Evolutionary conservation across 208 protist genomes (phyloP), one percentile per base, ranked within the genome.

Genomic region (Zelonia costaricensis): DNA sequence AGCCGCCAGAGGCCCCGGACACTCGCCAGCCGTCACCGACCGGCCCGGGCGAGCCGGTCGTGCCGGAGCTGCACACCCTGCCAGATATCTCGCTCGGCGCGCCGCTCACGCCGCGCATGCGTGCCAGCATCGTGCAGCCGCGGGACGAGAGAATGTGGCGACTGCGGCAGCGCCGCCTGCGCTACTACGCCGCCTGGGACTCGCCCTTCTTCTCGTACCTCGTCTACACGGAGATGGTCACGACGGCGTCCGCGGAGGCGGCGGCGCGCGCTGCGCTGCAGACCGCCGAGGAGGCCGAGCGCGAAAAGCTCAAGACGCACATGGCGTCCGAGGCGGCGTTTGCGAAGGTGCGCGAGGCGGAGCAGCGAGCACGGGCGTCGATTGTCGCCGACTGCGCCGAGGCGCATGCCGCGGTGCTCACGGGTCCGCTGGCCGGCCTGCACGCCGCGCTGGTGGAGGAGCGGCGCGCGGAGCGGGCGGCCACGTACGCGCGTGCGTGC

Each of bases 181-280:
- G 57, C n/a, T 67, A 61, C 51, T 57, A 69, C 52, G 73, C 62
- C 15, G 58, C 60, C 35, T 39, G 42, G 13, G 80, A 86, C 58
- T 86, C 80, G 4, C 80, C 80, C 4, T 80, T 80, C 44, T 79
- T 73, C 44, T 73, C 72, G 2, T 78, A 79, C 47, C 22, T 82
- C 18, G 23, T 64, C 1, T 86, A 70, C 57, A 55, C 66, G 3
- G 71, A 86, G 20, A 36, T 86, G 40, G 33, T 46, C 22, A 68
- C 71, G 30, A 20, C 63, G 12, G 40, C 23, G 28, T 20, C 45
- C 15, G 47, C 66, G 4, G 78, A 84, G 57, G 63, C 55, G 20
- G 56, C 63, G 31, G 57, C 62, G 31, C 73, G 78, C 3, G 7
- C 4, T 30, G 43, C 23, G 33, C 35, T 70, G 15, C 13, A 35